phyloP scores from a whole-genome alignment of 164 flowering plant genomes.

The Macadamia integrifolia region DNA sequence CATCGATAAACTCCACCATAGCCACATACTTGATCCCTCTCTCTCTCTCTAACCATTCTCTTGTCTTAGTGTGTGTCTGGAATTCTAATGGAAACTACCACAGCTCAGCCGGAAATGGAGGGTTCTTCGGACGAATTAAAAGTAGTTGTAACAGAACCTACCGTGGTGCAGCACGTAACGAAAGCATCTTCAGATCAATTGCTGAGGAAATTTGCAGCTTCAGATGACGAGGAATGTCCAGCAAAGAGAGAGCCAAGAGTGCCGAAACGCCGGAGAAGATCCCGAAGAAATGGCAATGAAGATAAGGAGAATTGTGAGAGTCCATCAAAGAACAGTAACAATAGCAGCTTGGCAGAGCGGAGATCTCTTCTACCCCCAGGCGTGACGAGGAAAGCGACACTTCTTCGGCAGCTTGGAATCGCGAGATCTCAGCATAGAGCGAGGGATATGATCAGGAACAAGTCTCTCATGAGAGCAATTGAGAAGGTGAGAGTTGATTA shows the following conservation, averaged over 20 bases:
- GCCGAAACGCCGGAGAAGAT: conserved; percentile 32
- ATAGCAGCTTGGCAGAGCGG: conserved; percentile 38
- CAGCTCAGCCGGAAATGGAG: conserved; percentile 60
- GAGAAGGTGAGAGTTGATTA: conserved; percentile 43
- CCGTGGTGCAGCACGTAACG: conserved; percentile 55
- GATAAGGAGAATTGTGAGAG: conserved; percentile 16
- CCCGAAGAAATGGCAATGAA: background rate
- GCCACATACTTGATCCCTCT: background rate
- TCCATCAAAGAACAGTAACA: conserved; percentile 17
- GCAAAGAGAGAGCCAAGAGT: conserved; percentile 17
- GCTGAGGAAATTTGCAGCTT: conserved; percentile 72
- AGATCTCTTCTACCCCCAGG: conserved; percentile 49
- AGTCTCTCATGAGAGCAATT: conserved; percentile 47
- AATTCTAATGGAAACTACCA: conserved; percentile 24
- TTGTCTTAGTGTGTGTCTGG: background rate
- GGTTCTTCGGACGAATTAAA: conserved; percentile 64
- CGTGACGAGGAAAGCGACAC: conserved; percentile 20
- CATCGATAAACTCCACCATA: background rate
- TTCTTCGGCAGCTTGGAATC: conserved; percentile 37
- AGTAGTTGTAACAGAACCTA: conserved; percentile 19
- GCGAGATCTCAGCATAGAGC: conserved; percentile 34
- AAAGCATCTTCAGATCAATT: conserved; percentile 74
- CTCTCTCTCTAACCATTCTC: background rate
- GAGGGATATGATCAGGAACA: conserved; percentile 39
- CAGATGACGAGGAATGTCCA: conserved; percentile 20